phyloP scores from a whole-genome alignment of 192 early-diverging fungal genomes.

The Mortierella claussenii region DNA sequence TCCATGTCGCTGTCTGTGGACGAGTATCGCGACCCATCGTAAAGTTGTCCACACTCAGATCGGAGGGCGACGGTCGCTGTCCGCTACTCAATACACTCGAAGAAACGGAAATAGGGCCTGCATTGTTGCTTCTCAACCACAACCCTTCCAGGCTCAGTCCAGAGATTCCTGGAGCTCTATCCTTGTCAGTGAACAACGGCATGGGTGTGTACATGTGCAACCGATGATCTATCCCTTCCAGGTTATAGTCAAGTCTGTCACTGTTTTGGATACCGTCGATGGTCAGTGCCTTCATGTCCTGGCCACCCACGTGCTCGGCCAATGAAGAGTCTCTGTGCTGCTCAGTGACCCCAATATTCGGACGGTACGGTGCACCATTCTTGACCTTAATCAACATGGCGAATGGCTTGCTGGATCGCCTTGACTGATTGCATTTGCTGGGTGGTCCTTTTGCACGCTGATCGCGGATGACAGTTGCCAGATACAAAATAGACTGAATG shows the following conservation, averaged over 20 bases:
- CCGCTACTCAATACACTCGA: not conserved
- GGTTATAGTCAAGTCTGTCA: slow-evolving; percentile 42
- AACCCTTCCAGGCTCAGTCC: slow-evolving; percentile 27
- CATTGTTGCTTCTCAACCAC: slow-evolving; percentile 3
- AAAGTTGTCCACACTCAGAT: slow-evolving; percentile 29
- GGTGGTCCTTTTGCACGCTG: slow-evolving; percentile 5
- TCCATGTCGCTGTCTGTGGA: slow-evolving; percentile 41
- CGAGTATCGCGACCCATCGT: slow-evolving; percentile 6
- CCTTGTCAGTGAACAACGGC: slow-evolving; percentile 6
- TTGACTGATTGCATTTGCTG: not conserved
- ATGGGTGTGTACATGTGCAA: slow-evolving; percentile 17
- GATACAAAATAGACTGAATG: slow-evolving; percentile 54
- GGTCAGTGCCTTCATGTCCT: slow-evolving; percentile 10
- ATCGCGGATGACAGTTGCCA: slow-evolving; percentile 53
- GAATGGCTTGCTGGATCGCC: not conserved
- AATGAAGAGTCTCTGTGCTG: not conserved
- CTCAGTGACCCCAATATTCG: not conserved
- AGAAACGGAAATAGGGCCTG: not conserved
- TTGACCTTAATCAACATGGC: not conserved
- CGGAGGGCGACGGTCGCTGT: slow-evolving; percentile 13
- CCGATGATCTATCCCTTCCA: slow-evolving; percentile 43
- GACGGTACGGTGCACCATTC: not conserved
- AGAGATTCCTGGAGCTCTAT: slow-evolving; percentile 16
- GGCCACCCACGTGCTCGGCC: not conserved
- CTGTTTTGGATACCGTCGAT: slow-evolving; percentile 46